phyloP scores from a whole-genome alignment of 768 basidiomycete species.

The Russula compacta region DNA sequence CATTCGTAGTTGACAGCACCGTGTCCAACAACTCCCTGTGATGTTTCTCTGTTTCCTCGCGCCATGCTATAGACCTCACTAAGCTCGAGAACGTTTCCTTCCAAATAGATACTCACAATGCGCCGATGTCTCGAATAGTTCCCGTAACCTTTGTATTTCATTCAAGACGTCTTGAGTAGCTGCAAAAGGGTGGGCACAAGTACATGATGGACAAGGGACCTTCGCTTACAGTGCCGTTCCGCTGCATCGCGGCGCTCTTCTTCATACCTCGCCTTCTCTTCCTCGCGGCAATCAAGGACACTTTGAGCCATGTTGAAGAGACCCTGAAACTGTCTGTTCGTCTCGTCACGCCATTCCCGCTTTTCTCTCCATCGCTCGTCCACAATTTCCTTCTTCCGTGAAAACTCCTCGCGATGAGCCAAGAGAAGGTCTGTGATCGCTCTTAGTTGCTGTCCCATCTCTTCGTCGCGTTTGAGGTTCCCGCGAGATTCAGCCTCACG shows the following conservation, averaged over 20 bases:
- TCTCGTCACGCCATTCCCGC: constrained; percentile 44
- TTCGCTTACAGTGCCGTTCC: constrained; percentile 43
- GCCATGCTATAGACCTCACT: constrained; percentile 42
- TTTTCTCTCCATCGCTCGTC: constrained; percentile 62
- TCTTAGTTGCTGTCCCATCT: constrained; percentile 46
- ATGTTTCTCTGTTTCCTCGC: constrained; percentile 52
- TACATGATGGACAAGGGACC: neutral
- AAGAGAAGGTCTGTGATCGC: constrained; percentile 70
- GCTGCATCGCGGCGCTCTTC: constrained; percentile 46
- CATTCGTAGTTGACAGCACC: constrained; percentile 60
- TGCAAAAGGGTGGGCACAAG: constrained; percentile 25
- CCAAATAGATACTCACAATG: constrained; percentile 39
- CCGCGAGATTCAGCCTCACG: constrained; percentile 53
- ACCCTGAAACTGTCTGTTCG: constrained; percentile 48
- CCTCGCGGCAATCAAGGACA: constrained; percentile 47
- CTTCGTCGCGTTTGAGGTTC: constrained; percentile 50
- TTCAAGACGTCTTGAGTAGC: constrained; percentile 54
- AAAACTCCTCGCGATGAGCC: constrained; percentile 51
- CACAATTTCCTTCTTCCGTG: constrained; percentile 48
- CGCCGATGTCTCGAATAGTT: constrained; percentile 44
- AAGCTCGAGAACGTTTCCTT: neutral
- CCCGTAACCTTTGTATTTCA: constrained; percentile 45
- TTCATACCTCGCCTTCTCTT: constrained; percentile 41
- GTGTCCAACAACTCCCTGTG: constrained; percentile 60
- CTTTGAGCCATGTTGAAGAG: constrained; percentile 53